Evolutionary conservation across 2,329 filamentous ascomycete species (phyloP).

Genomic region (Sarocladiaceae sp.): DNA sequence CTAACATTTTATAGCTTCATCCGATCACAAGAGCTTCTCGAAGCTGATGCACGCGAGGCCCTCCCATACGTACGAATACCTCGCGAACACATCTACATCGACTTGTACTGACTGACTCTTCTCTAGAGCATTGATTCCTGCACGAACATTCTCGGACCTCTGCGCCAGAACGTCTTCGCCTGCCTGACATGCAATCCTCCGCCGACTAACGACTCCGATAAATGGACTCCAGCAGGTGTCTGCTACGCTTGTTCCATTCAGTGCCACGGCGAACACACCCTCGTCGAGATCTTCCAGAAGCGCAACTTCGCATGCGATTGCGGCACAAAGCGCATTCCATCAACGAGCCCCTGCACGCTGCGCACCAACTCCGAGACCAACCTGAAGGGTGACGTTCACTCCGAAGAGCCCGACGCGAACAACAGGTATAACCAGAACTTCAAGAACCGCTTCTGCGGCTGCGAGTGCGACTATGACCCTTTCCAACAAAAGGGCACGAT

Average conservation of each 20-base stretch:
- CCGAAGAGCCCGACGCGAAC: slow-evolving; percentile 63
- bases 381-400: slow-evolving; percentile 70
- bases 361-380: slow-evolving; percentile 70
- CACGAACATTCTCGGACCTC: slow-evolving; percentile 80
- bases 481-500: slow-evolving; percentile 91
- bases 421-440: slow-evolving; percentile 98
- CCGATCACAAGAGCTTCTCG: slow-evolving; percentile 80
- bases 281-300: slow-evolving; percentile 95
- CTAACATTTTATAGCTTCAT: slow-evolving; percentile 63
- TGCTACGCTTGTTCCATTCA: slow-evolving; percentile 97
- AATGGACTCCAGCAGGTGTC: slow-evolving; percentile 64
- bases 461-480: slow-evolving; percentile 81
- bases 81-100: not conserved
- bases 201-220: slow-evolving; percentile 54
- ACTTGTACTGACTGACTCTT: not conserved
- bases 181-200: slow-evolving; percentile 91
- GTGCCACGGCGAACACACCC: slow-evolving; percentile 90
- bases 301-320: slow-evolving; percentile 96
- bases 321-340: slow-evolving; percentile 75
- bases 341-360: slow-evolving; percentile 68
- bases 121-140: slow-evolving; percentile 87
- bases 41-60: slow-evolving; percentile 91
- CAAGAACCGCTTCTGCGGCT: slow-evolving; percentile 86
- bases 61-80: slow-evolving; percentile 72
- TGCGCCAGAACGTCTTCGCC: slow-evolving; percentile 86